These are phyloP conservation scores for Penicillium herquei DNA, from an alignment of 495 filamentous ascomycete genomes.

Conservation along the genomic window DNA sequence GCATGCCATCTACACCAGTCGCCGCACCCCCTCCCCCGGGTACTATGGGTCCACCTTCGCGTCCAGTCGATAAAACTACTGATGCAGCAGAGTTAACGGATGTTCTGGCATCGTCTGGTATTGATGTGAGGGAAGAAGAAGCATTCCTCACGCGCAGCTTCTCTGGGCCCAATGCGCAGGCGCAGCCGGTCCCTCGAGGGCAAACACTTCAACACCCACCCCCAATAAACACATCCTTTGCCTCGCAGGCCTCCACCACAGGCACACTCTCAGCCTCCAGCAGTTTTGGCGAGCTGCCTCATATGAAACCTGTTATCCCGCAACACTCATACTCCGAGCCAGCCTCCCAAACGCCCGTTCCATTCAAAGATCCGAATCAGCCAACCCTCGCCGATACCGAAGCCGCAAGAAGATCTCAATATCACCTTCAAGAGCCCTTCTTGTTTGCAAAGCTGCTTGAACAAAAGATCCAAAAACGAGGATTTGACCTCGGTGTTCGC, in stretches of 20 bases:
- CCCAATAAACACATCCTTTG: constrained; percentile 40
- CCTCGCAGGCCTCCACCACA: constrained; percentile 43
- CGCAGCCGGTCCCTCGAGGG: constrained; percentile 42
- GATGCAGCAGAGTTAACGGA: constrained; percentile 75
- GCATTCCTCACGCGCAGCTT: constrained; percentile 64
- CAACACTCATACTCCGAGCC: constrained; percentile 38
- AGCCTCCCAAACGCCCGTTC: constrained; percentile 27
- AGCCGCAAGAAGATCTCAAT: constrained; percentile 47
- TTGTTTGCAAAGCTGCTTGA: constrained; percentile 49
- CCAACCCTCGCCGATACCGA: constrained; percentile 43
- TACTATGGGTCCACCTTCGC: constrained; percentile 79
- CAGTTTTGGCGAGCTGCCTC: constrained; percentile 40
- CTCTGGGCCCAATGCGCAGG: constrained; percentile 45
- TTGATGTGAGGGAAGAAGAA: constrained; percentile 82
- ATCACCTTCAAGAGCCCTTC: constrained; percentile 60
- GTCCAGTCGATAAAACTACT: constrained; percentile 63
- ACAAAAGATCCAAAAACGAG: constrained; percentile 45
- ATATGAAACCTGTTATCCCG: constrained; percentile 28
- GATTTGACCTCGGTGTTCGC: constrained; percentile 56
- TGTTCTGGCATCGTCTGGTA: constrained; percentile 72
- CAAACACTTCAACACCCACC: constrained; percentile 38
- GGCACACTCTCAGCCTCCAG: constrained; percentile 35
- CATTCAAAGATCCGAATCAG: constrained; percentile 41
- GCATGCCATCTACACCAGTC: constrained; percentile 28
- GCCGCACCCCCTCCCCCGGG: constrained; percentile 42